Percentiles rank a stretch among this genome's conserved stretches.
These are phyloP conservation scores for Rhododendron henanense DNA, from an alignment of 148 eudicot genomes.

Conservation along the genomic window DNA sequence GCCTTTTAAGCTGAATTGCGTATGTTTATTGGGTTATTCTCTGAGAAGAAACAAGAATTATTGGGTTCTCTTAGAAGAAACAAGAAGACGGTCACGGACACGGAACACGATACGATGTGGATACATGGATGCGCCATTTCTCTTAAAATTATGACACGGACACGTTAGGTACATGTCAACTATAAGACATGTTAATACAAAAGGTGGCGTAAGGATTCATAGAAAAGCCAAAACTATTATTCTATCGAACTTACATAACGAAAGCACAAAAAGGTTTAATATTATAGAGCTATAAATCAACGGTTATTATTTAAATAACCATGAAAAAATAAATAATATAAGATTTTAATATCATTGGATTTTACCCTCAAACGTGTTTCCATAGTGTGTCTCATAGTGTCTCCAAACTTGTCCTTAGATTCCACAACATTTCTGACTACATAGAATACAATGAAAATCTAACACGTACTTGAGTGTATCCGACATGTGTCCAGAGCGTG, in stretches of 20 bases:
- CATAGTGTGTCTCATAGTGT: neutral
- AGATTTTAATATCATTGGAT: too few species aligned
- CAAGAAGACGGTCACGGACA: neutral
- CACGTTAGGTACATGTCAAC: neutral
- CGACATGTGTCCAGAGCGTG: neutral
- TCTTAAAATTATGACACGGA: neutral
- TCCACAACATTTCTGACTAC: neutral
- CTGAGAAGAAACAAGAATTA: neutral
- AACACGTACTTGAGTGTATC: neutral
- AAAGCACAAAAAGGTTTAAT: neutral
- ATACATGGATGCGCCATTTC: neutral
- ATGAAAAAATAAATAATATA: too few species aligned
- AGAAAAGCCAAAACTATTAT: neutral
- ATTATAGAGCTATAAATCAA: neutral
- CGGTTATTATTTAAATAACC: neutral
- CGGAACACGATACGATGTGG: neutral
- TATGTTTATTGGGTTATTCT: neutral
- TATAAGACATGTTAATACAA: neutral
- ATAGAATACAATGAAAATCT: neutral
- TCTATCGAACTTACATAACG: neutral
- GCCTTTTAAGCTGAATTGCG: neutral
- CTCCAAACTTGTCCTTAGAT: neutral
- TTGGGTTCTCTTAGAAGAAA: neutral
- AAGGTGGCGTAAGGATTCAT: neutral
- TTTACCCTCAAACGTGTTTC: neutral